Evolutionary conservation across 768 basidiomycete species (phyloP).

Genomic region (Astraeus odoratus): DNA sequence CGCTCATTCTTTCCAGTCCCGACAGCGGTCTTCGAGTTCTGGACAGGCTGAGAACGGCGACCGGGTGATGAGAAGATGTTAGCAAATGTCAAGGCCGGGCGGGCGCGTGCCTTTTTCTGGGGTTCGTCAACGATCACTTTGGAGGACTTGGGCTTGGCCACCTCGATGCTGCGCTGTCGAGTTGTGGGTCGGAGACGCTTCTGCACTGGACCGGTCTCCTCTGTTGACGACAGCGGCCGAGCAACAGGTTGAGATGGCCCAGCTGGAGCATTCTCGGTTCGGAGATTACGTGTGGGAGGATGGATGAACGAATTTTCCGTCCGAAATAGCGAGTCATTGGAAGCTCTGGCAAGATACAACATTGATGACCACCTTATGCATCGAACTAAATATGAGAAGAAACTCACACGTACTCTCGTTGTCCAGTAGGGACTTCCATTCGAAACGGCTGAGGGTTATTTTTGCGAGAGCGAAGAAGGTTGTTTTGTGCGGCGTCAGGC

Average conservation of each 20-base stretch:
- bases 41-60: constrained; percentile 71
- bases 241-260: constrained; percentile 42
- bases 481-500: constrained; percentile 53
- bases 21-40: constrained; percentile 52
- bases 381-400: not conserved
- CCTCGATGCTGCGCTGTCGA: constrained; percentile 44
- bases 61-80: constrained; percentile 82
- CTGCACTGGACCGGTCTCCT: constrained; percentile 71
- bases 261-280: constrained; percentile 34
- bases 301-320: constrained; percentile 55
- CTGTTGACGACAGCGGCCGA: constrained; percentile 74
- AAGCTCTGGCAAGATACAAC: constrained; percentile 33
- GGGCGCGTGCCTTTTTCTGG: constrained; percentile 87
- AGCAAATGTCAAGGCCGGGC: constrained; percentile 82
- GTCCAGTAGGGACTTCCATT: constrained; percentile 42
- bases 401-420: constrained; percentile 60
- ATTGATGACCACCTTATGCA: not conserved
- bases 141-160: constrained; percentile 48
- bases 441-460: constrained; percentile 50
- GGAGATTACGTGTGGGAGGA: constrained; percentile 34
- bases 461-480: constrained; percentile 54
- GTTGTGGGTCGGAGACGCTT: constrained; percentile 67
- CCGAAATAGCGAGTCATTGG: constrained; percentile 49
- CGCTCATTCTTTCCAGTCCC: constrained; percentile 47
- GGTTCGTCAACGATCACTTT: constrained; percentile 63